Conservation (phyloP, 2,329 filamentous ascomycete species). For the Calonectria pseudoreteaudii region DNA sequence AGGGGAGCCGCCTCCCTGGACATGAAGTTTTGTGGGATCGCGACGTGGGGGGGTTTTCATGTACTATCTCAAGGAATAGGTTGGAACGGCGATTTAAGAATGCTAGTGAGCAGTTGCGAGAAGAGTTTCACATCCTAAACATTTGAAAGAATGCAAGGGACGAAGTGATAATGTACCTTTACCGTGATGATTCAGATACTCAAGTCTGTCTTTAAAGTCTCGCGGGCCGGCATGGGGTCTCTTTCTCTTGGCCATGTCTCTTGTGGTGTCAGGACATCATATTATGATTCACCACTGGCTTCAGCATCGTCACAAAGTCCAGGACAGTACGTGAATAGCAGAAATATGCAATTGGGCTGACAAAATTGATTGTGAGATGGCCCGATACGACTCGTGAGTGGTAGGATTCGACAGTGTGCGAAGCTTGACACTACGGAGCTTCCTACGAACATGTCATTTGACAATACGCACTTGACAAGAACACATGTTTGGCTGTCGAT, state of each 20-base stretch:
- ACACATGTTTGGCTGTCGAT: background rate
- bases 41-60: background rate
- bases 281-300: background rate
- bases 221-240: background rate
- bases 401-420: background rate
- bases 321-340: background rate
- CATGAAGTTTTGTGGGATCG: conserved; percentile 34
- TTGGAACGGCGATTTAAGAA: background rate
- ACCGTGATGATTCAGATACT: background rate
- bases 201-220: background rate
- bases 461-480: background rate
- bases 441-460: background rate
- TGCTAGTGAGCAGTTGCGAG: background rate
- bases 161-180: background rate
- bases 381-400: background rate
- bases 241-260: background rate
- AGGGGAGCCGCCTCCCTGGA: conserved; percentile 30
- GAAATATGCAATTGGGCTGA: background rate
- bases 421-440: background rate
- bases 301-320: background rate
- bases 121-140: background rate
- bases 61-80: background rate
- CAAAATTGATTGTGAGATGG: background rate
- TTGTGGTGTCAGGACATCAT: too few relatives aligned
- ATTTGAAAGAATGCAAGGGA: background rate